phyloP scores from a whole-genome alignment of 2,329 filamentous ascomycete species.

The Hymenoscyphus occultus region DNA sequence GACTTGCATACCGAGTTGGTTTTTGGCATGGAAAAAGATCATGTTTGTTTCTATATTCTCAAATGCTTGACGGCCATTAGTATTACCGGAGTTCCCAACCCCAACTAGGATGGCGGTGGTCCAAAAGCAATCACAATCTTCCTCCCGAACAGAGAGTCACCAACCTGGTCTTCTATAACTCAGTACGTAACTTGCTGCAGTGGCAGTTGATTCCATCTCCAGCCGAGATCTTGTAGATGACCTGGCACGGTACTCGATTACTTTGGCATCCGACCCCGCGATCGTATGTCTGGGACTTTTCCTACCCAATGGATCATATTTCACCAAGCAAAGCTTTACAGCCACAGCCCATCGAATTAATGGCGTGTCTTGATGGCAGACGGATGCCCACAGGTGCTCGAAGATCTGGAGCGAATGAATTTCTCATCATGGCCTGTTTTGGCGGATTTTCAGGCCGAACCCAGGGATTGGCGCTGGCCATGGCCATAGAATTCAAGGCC shows the following conservation, averaged over 20 bases:
- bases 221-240: conserved; percentile 3
- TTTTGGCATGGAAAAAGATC: not conserved
- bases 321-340: not conserved
- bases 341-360: not conserved
- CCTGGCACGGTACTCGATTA: conserved; percentile 7
- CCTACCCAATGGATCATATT: conserved; percentile 11
- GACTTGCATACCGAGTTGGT: conserved; percentile 3
- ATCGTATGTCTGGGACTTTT: conserved; percentile 8
- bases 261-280: conserved; percentile 6
- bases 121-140: not conserved
- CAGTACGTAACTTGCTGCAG: not conserved
- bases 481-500: not conserved
- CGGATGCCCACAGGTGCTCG: not conserved
- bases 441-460: conserved; percentile 2
- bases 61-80: not conserved
- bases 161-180: not conserved
- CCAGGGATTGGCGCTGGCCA: not conserved
- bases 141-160: not conserved
- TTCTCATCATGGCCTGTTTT: not conserved
- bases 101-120: not conserved
- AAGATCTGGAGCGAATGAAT: not conserved
- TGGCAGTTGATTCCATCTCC: not conserved
- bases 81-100: not conserved
- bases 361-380: not conserved
- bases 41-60: not conserved